phyloP scores from a whole-genome alignment of 257 asterid species.

The Paraleonurus japonicus region DNA sequence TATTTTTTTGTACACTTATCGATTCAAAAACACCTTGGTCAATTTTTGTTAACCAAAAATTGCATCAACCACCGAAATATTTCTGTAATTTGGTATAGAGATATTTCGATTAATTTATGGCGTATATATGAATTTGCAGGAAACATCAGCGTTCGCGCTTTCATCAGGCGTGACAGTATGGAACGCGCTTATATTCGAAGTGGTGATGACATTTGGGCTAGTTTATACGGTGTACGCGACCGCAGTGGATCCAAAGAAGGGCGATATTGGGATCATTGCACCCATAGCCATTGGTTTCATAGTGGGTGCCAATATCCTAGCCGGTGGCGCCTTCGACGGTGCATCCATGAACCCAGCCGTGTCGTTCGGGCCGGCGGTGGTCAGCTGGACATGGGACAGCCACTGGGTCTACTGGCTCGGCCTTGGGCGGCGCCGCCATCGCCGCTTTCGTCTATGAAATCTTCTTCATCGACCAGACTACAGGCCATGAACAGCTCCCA shows the following conservation, averaged over 20 bases:
- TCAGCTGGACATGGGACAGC: constrained; percentile 66
- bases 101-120: too few species aligned
- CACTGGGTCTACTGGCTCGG: constrained; percentile 90
- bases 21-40: too few species aligned
- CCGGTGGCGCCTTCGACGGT: constrained; percentile 73
- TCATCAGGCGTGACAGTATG: constrained; percentile 54
- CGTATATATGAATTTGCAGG: constrained; percentile 36
- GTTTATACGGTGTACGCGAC: constrained; percentile 82
- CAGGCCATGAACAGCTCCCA: constrained; percentile 60
- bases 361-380: constrained; percentile 76
- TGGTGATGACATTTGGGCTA: constrained; percentile 78
- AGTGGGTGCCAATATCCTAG: constrained; percentile 80
- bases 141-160: constrained; percentile 55
- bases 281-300: constrained; percentile 80
- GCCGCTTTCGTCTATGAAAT: constrained; percentile 61
- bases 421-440: constrained; percentile 51
- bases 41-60: too few species aligned
- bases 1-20: too few species aligned
- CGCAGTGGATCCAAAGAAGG: constrained; percentile 72
- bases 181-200: constrained; percentile 65
- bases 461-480: constrained; percentile 46
- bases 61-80: too few species aligned
- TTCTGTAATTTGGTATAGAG: too few species aligned
- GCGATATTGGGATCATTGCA: constrained; percentile 61
- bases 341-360: constrained; percentile 89